Base-by-base conservation (phyloP, 225 moss, liverwort and hornwort species). In the Takakia lepidozioides region DNA sequence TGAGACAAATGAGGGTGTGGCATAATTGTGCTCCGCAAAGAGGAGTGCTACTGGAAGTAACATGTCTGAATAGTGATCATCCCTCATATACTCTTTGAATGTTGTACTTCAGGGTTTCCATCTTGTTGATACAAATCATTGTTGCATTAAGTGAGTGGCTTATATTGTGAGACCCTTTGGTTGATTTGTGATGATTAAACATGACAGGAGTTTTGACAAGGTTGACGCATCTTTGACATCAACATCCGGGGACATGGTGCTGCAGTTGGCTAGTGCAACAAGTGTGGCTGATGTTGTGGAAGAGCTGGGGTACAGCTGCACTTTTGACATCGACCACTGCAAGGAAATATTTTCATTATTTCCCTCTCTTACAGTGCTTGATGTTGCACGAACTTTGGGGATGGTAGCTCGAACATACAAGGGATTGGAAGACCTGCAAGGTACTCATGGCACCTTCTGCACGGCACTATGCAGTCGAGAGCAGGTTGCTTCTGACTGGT, bases 291-390 rank as follows among this genome's bases (percentile, higher is more conserved):
- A 78, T 64, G 64, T 98, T 44, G 54, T 90, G 67, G 95, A 98
- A 56, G 95, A 98, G 60, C 75, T 98, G 39, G 91, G 95, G 60
- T 87, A 80, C 46, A 73, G 82, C 46, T 98, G 95, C 65, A 87
- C 95, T 8, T 65, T 56, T 49, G 80, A 70, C 68, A 67, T 85
- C 22, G 80, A 87, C 38, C 87, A 87, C 58, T 98, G 87, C 80
- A 98, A 82, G 63, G 91, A 91, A 60, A 74, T 98, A 25, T 55
- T 98, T 26, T 69, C 80, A 38, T 63, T 57, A 46, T 78, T 82
- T 67, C 80, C 86, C 46, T 56, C 69, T 24, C 49, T 91, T 38
- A 37, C 58, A 38, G 95, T 80, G 56, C 66, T 69, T 55, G 87
- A 76, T 50, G 83, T 91, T 46, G 87, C 87, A 17, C 72, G 73